These are phyloP conservation scores for Panaeolus cyanescens DNA, from an alignment of 768 basidiomycete genomes.

Conservation along the genomic window DNA sequence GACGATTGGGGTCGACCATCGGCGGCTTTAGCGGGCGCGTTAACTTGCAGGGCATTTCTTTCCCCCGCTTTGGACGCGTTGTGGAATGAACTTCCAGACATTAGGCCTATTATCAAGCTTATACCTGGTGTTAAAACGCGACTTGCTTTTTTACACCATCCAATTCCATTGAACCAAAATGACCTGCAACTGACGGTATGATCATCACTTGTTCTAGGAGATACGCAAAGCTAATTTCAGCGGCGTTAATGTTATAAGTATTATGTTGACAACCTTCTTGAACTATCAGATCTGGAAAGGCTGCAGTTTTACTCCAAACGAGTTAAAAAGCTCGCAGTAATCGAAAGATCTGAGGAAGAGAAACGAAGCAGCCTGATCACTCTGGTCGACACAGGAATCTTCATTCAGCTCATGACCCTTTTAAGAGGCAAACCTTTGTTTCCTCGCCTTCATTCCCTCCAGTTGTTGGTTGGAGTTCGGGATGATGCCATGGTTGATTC, in stretches of 20 bases:
- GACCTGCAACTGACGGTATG: neutral
- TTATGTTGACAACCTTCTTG: neutral
- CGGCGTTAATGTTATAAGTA: neutral
- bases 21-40: neutral
- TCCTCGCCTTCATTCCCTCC: neutral
- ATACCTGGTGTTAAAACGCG: neutral
- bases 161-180: neutral
- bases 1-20: neutral
- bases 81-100: neutral
- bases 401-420: neutral
- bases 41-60: neutral
- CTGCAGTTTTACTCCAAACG: neutral
- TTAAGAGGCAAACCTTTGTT: neutral
- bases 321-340: neutral
- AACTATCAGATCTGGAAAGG: neutral
- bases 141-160: neutral
- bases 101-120: neutral
- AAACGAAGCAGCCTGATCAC: neutral
- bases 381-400: neutral
- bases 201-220: neutral
- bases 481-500: neutral
- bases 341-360: neutral
- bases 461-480: neutral
- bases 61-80: neutral
- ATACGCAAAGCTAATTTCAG: neutral